These are phyloP conservation scores for Triticum timopheevii DNA, from an alignment of 176 grass and related monocot genomes.

Conservation along the genomic window DNA sequence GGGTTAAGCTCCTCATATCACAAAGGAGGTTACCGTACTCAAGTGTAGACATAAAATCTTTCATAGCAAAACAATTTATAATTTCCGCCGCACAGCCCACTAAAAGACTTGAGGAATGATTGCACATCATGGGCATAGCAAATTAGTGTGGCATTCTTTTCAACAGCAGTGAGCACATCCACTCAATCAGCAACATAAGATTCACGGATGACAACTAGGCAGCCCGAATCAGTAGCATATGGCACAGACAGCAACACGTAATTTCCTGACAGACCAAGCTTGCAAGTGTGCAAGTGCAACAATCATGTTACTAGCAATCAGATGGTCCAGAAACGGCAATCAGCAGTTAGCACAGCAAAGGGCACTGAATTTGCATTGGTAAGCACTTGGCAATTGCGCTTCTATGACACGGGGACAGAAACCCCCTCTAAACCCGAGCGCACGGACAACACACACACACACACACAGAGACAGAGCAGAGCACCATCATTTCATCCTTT, in stretches of 20 bases:
- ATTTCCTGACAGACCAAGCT: background rate
- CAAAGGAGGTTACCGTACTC: background rate
- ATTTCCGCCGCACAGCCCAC: background rate
- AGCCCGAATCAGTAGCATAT: background rate
- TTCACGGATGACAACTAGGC: too few species aligned
- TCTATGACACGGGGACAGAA: background rate
- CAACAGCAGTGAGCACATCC: background rate
- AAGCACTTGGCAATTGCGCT: background rate
- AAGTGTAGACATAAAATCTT: background rate
- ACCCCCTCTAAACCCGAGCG: background rate
- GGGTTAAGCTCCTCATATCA: background rate
- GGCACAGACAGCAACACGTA: background rate
- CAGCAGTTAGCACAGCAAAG: background rate
- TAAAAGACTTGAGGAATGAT: too few species aligned
- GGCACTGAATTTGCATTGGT: too few species aligned
- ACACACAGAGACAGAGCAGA: background rate
- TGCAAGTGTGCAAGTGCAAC: background rate
- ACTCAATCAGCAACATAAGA: too few species aligned
- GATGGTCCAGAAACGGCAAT: background rate
- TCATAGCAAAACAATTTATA: background rate
- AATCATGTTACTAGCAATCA: background rate
- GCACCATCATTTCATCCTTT: background rate
- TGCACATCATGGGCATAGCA: background rate
- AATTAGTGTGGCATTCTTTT: background rate
- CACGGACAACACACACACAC: background rate